These are phyloP conservation scores for Exophiala mesophila DNA, from an alignment of 2,329 filamentous ascomycete species.

Conservation along the genomic window DNA sequence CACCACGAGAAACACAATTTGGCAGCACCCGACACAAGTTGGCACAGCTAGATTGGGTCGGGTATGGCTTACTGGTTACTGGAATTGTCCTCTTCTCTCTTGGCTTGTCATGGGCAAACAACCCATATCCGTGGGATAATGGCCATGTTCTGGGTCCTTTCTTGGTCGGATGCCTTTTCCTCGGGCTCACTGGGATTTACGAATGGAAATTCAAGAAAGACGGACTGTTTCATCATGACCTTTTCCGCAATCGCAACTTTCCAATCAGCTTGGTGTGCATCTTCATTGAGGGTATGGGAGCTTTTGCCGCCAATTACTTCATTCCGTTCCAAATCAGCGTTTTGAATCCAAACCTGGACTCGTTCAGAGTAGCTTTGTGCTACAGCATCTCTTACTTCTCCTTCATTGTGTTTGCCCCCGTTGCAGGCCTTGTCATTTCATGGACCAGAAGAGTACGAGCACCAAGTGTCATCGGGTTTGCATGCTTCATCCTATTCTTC, in stretches of 20 bases:
- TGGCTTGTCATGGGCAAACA: not conserved
- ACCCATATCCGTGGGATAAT: not conserved
- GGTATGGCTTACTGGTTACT: not conserved
- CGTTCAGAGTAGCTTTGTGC: not conserved
- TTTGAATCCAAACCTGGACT: not conserved
- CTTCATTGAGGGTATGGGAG: not conserved
- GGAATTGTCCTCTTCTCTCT: not conserved
- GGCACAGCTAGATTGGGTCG: not conserved
- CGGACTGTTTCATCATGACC: slow-evolving; percentile 1
- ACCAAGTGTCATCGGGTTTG: slow-evolving; percentile 5
- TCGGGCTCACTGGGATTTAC: not conserved
- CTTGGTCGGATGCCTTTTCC: not conserved
- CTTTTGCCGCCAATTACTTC: slow-evolving; percentile 2
- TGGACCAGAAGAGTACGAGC: slow-evolving; percentile 1
- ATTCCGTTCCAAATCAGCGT: slow-evolving; percentile 1
- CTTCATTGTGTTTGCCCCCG: slow-evolving; percentile 1
- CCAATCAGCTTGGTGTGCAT: slow-evolving; percentile 1
- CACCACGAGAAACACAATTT: slow-evolving; percentile 5
- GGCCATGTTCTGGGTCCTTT: not conserved
- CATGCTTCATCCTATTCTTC: slow-evolving; percentile 9
- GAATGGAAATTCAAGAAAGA: slow-evolving; percentile 2
- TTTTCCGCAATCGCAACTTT: slow-evolving; percentile 3
- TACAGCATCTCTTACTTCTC: slow-evolving; percentile 1
- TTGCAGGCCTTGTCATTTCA: not conserved
- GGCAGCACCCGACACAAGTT: not conserved